Percentiles rank a stretch among this genome's conserved stretches.
Conservation (phyloP, 192 early-diverging fungal genomes). For the Funneliformis geosporum region DNA sequence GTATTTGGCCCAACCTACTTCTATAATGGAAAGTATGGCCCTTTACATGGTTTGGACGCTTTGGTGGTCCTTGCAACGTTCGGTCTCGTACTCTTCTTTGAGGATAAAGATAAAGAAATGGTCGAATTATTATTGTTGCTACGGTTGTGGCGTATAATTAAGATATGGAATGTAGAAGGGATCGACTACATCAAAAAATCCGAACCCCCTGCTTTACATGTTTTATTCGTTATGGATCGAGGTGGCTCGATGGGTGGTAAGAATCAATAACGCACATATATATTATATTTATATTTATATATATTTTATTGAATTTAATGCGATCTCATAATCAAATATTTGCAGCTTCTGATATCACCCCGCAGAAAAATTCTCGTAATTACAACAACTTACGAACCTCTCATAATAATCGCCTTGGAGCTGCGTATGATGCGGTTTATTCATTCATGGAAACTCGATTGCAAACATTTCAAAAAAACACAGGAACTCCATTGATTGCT, state of each 20-base stretch:
- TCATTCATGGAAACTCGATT: no score
- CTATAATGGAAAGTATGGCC: constrained; percentile 27
- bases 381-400: no score
- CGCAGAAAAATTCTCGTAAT: no score
- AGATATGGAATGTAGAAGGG: constrained; percentile 50
- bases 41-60: constrained; percentile 51
- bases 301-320: no score
- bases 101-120: constrained; percentile 53
- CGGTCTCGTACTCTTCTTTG: constrained; percentile 48
- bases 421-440: no score
- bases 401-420: constrained; percentile 1
- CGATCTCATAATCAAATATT: no score
- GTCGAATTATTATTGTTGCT: constrained; percentile 53
- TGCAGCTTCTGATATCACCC: no score
- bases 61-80: constrained; percentile 51
- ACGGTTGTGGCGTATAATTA: constrained; percentile 57
- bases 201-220: background rate
- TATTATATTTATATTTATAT: no score
- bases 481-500: no score
- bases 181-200: constrained; percentile 5
- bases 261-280: no score
- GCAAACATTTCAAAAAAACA: no score
- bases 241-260: background rate
- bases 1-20: constrained; percentile 53
- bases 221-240: background rate